Conservation (phyloP, 2,329 filamentous ascomycete genomes). For the Colletotrichum sp. region DNA sequence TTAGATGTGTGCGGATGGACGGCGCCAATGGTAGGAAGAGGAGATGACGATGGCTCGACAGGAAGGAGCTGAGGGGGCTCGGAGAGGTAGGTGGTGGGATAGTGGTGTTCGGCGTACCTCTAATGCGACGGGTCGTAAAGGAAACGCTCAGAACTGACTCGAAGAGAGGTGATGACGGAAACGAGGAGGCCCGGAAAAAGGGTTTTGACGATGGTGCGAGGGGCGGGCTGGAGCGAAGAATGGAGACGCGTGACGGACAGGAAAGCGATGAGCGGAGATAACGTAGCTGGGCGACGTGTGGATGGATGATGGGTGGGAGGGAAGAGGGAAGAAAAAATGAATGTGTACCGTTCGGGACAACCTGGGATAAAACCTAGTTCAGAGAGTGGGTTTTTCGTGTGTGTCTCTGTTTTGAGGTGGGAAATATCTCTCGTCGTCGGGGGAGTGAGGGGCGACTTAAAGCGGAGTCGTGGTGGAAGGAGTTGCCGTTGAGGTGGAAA, state of each 20-base stretch:
- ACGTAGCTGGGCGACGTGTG: slow-evolving; percentile 7
- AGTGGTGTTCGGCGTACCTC: background rate
- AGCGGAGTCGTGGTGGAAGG: background rate
- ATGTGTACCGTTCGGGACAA: slow-evolving; percentile 16
- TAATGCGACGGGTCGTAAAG: slow-evolving; percentile 2
- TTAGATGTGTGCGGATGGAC: background rate
- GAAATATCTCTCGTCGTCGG: slow-evolving; percentile 11
- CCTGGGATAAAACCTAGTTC: slow-evolving; percentile 18
- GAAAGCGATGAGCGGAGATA: slow-evolving; percentile 17
- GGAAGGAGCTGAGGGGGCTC: background rate
- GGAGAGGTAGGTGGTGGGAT: background rate
- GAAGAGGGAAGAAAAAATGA: slow-evolving; percentile 10
- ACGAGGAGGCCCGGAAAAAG: slow-evolving; percentile 10
- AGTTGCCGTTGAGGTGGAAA: background rate
- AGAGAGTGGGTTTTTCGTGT: slow-evolving; percentile 11
- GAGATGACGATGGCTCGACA: background rate
- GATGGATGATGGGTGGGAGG: slow-evolving; percentile 12
- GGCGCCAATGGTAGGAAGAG: background rate
- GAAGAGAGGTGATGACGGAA: slow-evolving; percentile 6
- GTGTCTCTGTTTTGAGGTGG: background rate
- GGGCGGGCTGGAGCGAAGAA: slow-evolving; percentile 2
- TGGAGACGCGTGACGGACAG: slow-evolving; percentile 17
- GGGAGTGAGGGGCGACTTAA: background rate
- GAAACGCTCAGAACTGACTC: slow-evolving; percentile 13
- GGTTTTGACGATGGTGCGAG: slow-evolving; percentile 21